Percentiles rank a stretch among this genome's conserved stretches.
Conservation (phyloP, 1,284 basidiomycete genomes). For the Coniferiporia weirii region DNA sequence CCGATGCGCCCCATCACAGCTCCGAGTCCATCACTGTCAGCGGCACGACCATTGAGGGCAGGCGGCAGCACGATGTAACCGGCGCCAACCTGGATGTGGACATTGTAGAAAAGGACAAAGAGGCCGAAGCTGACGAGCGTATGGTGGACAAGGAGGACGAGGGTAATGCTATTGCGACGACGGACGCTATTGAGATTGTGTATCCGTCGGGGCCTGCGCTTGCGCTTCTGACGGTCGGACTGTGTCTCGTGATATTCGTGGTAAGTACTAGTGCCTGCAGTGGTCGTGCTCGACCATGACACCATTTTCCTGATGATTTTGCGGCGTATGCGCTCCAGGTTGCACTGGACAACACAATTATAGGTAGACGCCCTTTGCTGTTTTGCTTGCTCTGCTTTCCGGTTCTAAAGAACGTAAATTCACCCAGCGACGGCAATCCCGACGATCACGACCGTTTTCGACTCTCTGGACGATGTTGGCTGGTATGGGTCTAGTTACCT, state of each 20-base stretch:
- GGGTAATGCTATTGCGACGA: not conserved
- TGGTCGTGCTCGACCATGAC: not conserved
- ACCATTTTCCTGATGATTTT: not conserved
- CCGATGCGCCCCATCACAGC: too few species aligned
- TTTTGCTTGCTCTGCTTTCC: not conserved
- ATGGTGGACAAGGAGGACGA: not conserved
- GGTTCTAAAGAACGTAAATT: not conserved
- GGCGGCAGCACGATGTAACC: not conserved
- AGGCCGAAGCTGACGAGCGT: not conserved
- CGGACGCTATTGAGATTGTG: not conserved
- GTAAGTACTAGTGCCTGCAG: constrained; percentile 1
- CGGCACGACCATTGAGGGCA: not conserved
- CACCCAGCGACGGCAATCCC: constrained; percentile 31
- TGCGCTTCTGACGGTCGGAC: constrained; percentile 14
- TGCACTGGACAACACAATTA: constrained; percentile 35
- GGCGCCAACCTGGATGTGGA: too few species aligned
- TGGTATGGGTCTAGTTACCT: constrained; percentile 30
- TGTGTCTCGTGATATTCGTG: constrained; percentile 18
- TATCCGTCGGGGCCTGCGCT: constrained; percentile 10
- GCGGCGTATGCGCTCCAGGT: constrained; percentile 13
- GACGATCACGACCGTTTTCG: constrained; percentile 27
- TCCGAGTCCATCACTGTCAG: too few species aligned
- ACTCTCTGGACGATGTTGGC: constrained; percentile 18
- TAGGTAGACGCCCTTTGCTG: constrained; percentile 19
- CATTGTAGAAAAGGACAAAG: constrained; percentile 1